Base-by-base conservation (phyloP, 768 basidiomycete species). In the Cyclocybe aegerita region DNA sequence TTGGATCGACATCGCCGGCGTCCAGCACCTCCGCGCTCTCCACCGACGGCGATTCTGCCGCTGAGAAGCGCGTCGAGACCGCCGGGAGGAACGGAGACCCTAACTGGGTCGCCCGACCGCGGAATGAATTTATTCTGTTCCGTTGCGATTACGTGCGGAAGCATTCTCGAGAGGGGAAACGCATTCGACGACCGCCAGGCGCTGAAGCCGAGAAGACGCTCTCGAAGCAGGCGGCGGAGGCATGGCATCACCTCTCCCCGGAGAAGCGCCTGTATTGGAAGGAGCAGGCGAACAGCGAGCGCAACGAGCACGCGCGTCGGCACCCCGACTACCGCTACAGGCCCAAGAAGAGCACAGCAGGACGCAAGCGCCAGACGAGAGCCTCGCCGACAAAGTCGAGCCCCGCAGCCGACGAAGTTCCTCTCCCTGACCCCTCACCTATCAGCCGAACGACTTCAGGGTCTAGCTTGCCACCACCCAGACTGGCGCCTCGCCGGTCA, bases 161-260 rank as follows among this genome's bases (percentile, higher is more conserved):
- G 52, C 74, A 81, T 61, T 62, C 69, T 7, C 68, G 65, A 64
- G 66, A 66, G 46, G 68, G 67, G 3, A 70, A 69, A 39, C 66
- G 70, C 15, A 60, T 65, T 37, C 62, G 71, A 23, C 69, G 68
- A 29, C 55, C 62, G n/a, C 64, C 68, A n/a, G 71, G 70, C 33
- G 46, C 65, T 5, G 63, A 66, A 15, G 49, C 65, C 2, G 78
- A 79, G 51, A 81, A 82, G 63, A 76, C 80, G 1, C 76, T 93
- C 35, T 90, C 86, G n/a, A 86, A 86, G 58, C 78, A 87, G 41
- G 90, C 90, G 0, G 85, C 80, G 0, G 83, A 85, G 45, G 83
- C 86, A 30, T 94, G 92, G 92, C 76, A 75, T 35, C 70, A 76
- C 50, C 73, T 91, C 10, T 53, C 78, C 0, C 49, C 59, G 0